Evolutionary conservation across 768 basidiomycete species (phyloP).

Genomic region (Boletus speciosus): DNA sequence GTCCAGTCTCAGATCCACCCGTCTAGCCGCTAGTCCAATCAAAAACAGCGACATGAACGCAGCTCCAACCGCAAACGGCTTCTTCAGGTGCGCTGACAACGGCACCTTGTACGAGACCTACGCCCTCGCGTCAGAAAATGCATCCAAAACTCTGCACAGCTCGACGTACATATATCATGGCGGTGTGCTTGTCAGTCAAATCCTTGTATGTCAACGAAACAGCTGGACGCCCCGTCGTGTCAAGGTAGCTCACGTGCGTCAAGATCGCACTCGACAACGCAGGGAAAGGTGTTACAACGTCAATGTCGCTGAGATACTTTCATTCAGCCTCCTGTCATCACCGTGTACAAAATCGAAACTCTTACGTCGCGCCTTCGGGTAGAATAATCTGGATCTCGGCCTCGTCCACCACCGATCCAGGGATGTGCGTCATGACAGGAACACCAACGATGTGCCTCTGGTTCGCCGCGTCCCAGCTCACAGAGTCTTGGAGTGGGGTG

Average conservation of each 20-base stretch:
- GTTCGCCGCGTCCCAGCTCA: constrained; percentile 56
- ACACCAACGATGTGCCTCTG: constrained; percentile 73
- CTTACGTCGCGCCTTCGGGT: constrained; percentile 95
- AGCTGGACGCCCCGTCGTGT: constrained; percentile 83
- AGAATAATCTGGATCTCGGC: constrained; percentile 78
- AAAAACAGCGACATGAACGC: constrained; percentile 69
- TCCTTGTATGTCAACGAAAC: constrained; percentile 70
- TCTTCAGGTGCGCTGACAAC: constrained; percentile 75
- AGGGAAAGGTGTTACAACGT: constrained; percentile 75
- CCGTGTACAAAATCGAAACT: constrained; percentile 10
- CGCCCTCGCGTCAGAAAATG: constrained; percentile 7
- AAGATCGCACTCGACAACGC: constrained; percentile 56
- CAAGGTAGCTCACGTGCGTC: constrained; percentile 86
- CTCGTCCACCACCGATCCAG: constrained; percentile 76
- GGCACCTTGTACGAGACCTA: constrained; percentile 90
- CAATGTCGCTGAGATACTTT: constrained; percentile 58
- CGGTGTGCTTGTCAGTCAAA: constrained; percentile 76
- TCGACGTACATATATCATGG: constrained; percentile 73
- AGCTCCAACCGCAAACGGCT: constrained; percentile 73
- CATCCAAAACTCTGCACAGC: not conserved
- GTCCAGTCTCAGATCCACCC: constrained; percentile 52
- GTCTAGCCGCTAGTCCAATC: constrained; percentile 41
- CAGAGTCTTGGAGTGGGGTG: constrained; percentile 72
- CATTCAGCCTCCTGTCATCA: constrained; percentile 6
- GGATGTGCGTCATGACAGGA: constrained; percentile 80